Evolutionary conservation across 2,329 filamentous ascomycete species (phyloP), one percentile per base, ranked within the genome.

Genomic region (Nemania diffusa): DNA sequence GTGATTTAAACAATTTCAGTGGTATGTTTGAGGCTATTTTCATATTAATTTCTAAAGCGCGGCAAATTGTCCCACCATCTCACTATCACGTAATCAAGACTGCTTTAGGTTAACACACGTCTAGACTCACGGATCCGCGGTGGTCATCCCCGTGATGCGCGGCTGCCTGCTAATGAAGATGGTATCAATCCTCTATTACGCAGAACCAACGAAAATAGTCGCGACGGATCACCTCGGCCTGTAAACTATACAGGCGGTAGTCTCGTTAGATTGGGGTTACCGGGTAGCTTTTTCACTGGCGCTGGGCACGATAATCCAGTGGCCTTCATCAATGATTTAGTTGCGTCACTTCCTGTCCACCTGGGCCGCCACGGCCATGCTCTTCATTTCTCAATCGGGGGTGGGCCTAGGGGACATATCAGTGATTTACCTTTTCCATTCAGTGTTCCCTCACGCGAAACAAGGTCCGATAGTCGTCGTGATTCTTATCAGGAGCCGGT

Each of bases 161-260:
- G 86, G 34, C 81, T 87, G 59, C 84, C 87, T 64, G 84, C 84
- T 29, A 85, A 87, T 37, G 93, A 97, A 71, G 94, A 97, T 76
- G 94, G 93, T 3, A 85, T 90, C 24, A 97, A 98, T 75, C 95
- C 95, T 50, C 84, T 98, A 13, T 87, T 98, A 61, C 91, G 94
- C 71, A 90, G 92, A 63, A 79, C 80, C 52, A 79, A 76, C 55
- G 80, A 82, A 24, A 74, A 79, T 27, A 78, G 76, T 26, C 81
- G 81, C 63, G 85, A 88, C 20, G 75, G 75, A 37, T 75, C 83
- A 8, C 83, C 86, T 58, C 86, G 86, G 55, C 80, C 81, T 51
- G 78, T 80, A 44, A 80, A 83, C 40, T 76, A 86, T 32, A 79
- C 57, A 20, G 57, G 61, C 24, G 56, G 83, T n/a, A 83, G 83